Base-by-base conservation (phyloP, 2,329 filamentous ascomycete species). In the Pseudogymnoascus sp. region DNA sequence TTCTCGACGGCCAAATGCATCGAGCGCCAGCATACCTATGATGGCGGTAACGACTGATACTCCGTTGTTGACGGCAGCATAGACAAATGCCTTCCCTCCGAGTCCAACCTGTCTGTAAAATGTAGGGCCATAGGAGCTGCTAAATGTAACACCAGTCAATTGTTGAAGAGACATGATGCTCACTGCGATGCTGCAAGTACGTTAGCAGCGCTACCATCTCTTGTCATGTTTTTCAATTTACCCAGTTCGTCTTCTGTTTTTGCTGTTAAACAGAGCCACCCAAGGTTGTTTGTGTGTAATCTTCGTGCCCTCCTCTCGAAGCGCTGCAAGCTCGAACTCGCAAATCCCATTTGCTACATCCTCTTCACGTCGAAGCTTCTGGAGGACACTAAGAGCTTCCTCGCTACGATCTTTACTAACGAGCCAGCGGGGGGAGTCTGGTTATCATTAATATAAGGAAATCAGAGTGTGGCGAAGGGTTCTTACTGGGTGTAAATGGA, bases 351-450 rank as follows among this genome's bases (percentile, higher is more conserved):
- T 9, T 62, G 63, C 12, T 53, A 40, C 38, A 18, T 40, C 38
- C 3, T 40, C 38, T 40, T 40, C n/a, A 40, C 74, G 72, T 16
- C 81, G 79, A 21, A 84, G 75, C 43, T 75, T 77, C 11, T 78
- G 76, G 2, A 84, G 75, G 1, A 76, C 77, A 4, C 69, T 66
- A 7, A 80, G 72, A 1, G 77, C 80, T 68, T 83, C 80, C 0
- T 78, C 74, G 14, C 75, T 69, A 21, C 77, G 76, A 56, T 79
- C 76, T 67, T 78, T 76, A 2, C 80, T 81, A 3, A 77, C 78
- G 8, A 84, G 77, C 75, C 82, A 84, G 21, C 82, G 79, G n/a
- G 83, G 83, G 2, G 81, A 83, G 64, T 85, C 83, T 40, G 16
- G 14, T 18, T 40, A 18, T 40, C 38, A n/a, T 40, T 18, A 40